phyloP scores from a whole-genome alignment of 768 basidiomycete species.

The Panaeolus papilionaceus region DNA sequence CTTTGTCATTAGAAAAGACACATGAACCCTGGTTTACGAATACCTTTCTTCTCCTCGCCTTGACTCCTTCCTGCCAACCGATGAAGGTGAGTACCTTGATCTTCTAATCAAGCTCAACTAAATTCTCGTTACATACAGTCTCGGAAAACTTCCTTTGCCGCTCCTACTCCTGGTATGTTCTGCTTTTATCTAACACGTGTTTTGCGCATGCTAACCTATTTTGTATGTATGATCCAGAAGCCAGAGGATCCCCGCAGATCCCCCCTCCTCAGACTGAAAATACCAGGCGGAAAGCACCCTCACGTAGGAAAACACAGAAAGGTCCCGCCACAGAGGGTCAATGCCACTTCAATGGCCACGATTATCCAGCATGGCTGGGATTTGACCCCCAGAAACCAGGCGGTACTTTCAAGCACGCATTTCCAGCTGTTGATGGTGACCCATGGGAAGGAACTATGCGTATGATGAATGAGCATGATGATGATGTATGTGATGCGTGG shows the following conservation, averaged over 20 bases:
- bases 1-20: background rate
- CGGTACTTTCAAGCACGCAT: background rate
- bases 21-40: background rate
- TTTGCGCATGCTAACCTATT: background rate
- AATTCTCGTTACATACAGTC: background rate
- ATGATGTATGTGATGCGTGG: background rate
- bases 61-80: background rate
- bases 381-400: constrained; percentile 10
- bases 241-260: background rate
- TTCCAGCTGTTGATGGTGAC: background rate
- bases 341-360: background rate
- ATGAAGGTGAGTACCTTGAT: background rate
- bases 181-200: background rate
- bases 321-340: background rate
- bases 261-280: background rate
- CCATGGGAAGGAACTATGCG: constrained; percentile 7
- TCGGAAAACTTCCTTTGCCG: background rate
- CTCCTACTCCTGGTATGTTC: background rate
- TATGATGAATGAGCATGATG: constrained; percentile 4
- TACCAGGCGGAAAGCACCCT: constrained; percentile 3
- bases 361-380: background rate
- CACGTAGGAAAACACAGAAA: constrained; percentile 5
- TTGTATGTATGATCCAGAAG: background rate
- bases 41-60: background rate
- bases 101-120: background rate